Conservation (phyloP, 805 yeast species). For the Nakazawaea wyomingensis region DNA sequence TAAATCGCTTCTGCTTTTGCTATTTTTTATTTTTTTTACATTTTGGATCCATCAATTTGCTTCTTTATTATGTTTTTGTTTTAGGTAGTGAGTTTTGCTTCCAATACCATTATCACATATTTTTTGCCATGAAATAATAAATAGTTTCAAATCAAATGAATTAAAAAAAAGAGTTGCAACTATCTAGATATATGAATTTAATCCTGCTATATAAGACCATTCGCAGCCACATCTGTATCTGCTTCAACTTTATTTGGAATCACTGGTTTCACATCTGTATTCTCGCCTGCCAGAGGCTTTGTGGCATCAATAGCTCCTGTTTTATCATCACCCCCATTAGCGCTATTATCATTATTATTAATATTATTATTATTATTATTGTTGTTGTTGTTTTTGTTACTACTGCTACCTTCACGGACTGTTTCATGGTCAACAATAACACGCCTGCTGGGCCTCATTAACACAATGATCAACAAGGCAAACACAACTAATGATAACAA, state of each 20-base stretch:
- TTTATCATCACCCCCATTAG: no score
- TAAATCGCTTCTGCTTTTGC: no score
- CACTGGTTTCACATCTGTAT: neutral
- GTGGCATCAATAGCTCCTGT: neutral
- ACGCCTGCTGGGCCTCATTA: conserved; percentile 52
- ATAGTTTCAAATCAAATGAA: no score
- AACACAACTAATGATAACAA: conserved; percentile 67
- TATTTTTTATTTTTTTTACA: no score
- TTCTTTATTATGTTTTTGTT: no score
- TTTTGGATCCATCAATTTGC: no score
- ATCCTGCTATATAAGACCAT: neutral
- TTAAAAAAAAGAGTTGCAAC: no score
- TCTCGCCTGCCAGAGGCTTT: neutral
- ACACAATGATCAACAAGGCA: conserved; percentile 61
- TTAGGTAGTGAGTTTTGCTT: no score
- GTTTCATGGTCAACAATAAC: conserved; percentile 6
- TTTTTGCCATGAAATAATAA: no score
- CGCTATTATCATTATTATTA: neutral
- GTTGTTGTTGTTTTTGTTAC: conserved; percentile 19
- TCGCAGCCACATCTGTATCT: neutral
- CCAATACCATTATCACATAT: no score
- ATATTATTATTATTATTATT: neutral
- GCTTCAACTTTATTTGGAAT: no score
- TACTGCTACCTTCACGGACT: conserved; percentile 20
- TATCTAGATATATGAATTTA: no score